A percentile compares a stretch with the other conserved stretches of the same genome.
Evolutionary conservation across 2,329 filamentous ascomycete species (phyloP).

Genomic region (Pseudofabraea citricarpa): DNA sequence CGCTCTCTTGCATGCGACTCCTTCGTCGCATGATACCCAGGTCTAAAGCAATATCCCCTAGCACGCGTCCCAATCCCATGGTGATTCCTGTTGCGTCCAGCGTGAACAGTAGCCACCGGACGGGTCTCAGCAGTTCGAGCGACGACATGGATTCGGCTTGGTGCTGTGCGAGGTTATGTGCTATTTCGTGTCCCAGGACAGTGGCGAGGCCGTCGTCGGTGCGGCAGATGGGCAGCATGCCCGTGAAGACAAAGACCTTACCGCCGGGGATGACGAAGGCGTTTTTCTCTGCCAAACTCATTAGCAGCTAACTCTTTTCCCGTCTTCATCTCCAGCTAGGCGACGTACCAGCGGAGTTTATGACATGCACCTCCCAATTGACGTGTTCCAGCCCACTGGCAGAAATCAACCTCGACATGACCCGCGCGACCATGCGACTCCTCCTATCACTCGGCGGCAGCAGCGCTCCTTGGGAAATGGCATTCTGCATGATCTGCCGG

Average conservation of each 20-base stretch:
- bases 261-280: conserved; percentile 76
- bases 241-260: conserved; percentile 75
- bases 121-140: conserved; percentile 30
- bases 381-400: conserved; percentile 54
- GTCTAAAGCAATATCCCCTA: conserved; percentile 37
- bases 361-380: conserved; percentile 70
- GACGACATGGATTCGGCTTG: conserved; percentile 55
- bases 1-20: conserved; percentile 65
- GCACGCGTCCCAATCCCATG: conserved; percentile 15
- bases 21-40: conserved; percentile 65
- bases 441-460: conserved; percentile 57
- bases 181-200: conserved; percentile 75
- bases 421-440: conserved; percentile 50
- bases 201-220: conserved; percentile 68
- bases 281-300: conserved; percentile 40
- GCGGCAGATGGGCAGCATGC: conserved; percentile 62
- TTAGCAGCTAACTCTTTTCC: too few species aligned
- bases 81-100: conserved; percentile 24
- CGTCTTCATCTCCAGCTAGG: too few species aligned
- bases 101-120: conserved; percentile 30
- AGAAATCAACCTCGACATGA: conserved; percentile 63
- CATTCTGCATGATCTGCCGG: conserved; percentile 48
- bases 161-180: conserved; percentile 69
- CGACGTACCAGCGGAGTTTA: conserved; percentile 53
- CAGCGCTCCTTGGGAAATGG: conserved; percentile 44